A percentile compares a stretch with the other conserved stretches of the same genome.
Evolutionary conservation across 495 filamentous ascomycete genomes (phyloP).

Genomic region (Tuber borchii): DNA sequence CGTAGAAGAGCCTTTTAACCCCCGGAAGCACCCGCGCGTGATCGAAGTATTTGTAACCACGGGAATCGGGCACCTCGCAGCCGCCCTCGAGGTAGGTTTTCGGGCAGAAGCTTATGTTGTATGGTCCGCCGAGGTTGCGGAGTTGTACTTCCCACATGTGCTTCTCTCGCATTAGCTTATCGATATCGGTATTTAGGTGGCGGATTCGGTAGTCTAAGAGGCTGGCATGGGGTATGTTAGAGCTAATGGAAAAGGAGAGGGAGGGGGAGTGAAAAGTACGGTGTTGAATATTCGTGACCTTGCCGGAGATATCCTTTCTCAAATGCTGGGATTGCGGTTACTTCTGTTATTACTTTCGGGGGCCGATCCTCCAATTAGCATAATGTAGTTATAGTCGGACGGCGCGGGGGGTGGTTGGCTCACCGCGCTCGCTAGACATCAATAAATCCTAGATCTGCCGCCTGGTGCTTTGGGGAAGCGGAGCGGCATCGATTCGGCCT

Average conservation of each 20-base stretch:
- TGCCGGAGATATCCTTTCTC: conserved; percentile 98
- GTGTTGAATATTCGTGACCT: conserved; percentile 93
- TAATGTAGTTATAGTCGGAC: not conserved
- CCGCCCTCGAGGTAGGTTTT: conserved; percentile 89
- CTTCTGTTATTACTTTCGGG: conserved; percentile 75
- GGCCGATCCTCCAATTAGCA: conserved; percentile 38
- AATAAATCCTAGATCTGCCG: conserved; percentile 91
- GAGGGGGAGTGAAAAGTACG: conserved; percentile 20
- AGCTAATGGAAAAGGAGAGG: not conserved
- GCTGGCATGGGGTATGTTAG: conserved; percentile 43
- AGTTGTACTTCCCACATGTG: conserved; percentile 98
- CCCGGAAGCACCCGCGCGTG: conserved; percentile 84
- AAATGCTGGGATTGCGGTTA: conserved; percentile 75
- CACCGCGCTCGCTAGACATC: conserved; percentile 74
- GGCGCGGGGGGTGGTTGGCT: not conserved
- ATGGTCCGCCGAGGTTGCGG: conserved; percentile 84
- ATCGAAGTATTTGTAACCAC: conserved; percentile 64
- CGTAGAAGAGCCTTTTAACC: conserved; percentile 94
- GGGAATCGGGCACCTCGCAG: conserved; percentile 74
- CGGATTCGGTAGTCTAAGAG: conserved; percentile 94
- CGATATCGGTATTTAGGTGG: conserved; percentile 98
- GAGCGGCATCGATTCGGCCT: conserved; percentile 99
- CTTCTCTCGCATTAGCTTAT: conserved; percentile 97
- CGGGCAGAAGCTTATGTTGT: conserved; percentile 88
- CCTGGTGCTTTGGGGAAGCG: conserved; percentile 97